phyloP scores from a whole-genome alignment of 768 basidiomycete genomes.

The Lactarius vividus region DNA sequence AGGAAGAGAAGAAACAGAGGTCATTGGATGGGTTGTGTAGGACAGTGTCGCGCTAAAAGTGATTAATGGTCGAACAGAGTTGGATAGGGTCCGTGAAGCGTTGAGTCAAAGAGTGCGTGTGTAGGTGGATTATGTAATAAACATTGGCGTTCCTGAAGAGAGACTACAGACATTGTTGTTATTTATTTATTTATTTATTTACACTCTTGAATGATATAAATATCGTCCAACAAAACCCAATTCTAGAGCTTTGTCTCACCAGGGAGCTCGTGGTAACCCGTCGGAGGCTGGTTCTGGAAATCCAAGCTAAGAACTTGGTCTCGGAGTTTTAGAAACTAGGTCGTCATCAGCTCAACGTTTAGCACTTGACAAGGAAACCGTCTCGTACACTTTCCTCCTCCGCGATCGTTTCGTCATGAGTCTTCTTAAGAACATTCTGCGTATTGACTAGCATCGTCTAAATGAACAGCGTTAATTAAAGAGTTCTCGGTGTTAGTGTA shows the following conservation, averaged over 20 bases:
- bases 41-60: background rate
- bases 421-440: slow-evolving; percentile 51
- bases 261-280: slow-evolving; percentile 11
- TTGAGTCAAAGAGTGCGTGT: background rate
- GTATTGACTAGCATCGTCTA: slow-evolving; percentile 72
- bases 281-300: slow-evolving; percentile 9
- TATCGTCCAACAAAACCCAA: background rate
- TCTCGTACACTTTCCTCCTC: slow-evolving; percentile 55
- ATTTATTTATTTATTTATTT: slow-evolving; percentile 2
- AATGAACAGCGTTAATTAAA: background rate
- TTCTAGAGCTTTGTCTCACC: slow-evolving; percentile 9
- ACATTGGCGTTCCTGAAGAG: background rate
- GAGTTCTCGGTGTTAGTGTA: background rate
- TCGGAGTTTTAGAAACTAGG: slow-evolving; percentile 28
- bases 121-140: background rate
- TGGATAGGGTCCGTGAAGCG: background rate
- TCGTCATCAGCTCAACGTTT: background rate
- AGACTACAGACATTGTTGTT: background rate
- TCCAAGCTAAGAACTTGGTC: slow-evolving; percentile 21
- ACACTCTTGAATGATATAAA: background rate
- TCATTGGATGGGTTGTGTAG: slow-evolving; percentile 27
- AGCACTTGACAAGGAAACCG: background rate
- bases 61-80: background rate
- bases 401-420: slow-evolving; percentile 47
- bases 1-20: slow-evolving; percentile 52